Conservation (phyloP, 2,329 filamentous ascomycete species). For the Colletotrichum neosansevieriae region DNA sequence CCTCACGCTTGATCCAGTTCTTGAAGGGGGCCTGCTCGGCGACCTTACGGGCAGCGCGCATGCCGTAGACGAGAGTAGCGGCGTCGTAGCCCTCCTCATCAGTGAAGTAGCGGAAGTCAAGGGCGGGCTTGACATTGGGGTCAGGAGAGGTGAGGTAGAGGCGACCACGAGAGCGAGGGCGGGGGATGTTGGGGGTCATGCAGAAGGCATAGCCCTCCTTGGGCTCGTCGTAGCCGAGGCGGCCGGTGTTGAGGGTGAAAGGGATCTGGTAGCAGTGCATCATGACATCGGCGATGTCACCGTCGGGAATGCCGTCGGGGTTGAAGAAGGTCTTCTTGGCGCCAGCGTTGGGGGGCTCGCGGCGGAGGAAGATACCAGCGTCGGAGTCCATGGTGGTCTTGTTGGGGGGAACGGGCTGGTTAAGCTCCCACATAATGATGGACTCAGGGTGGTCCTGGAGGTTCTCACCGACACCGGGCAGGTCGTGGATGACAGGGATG, state of each 20-base stretch:
- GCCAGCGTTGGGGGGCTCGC: constrained; percentile 77
- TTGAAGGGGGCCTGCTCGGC: constrained; percentile 82
- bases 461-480: constrained; percentile 72
- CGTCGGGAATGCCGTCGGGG: constrained; percentile 68
- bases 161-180: constrained; percentile 81
- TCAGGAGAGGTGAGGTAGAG: constrained; percentile 83
- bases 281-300: constrained; percentile 87
- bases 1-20: constrained; percentile 85
- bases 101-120: constrained; percentile 92
- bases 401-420: constrained; percentile 77
- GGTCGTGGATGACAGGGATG: constrained; percentile 67
- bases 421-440: constrained; percentile 80
- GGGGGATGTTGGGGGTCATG: constrained; percentile 93
- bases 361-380: constrained; percentile 87
- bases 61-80: constrained; percentile 81
- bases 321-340: constrained; percentile 63
- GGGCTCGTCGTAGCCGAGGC: constrained; percentile 76
- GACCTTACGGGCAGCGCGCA: constrained; percentile 81
- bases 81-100: constrained; percentile 88
- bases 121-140: constrained; percentile 81
- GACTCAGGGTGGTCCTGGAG: constrained; percentile 69
- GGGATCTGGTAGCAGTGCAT: constrained; percentile 98
- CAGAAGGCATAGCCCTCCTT: constrained; percentile 86
- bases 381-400: constrained; percentile 94
- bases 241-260: constrained; percentile 86